These are phyloP conservation scores for Austroboletus eburneus DNA, from an alignment of 768 basidiomycete genomes.

Conservation along the genomic window DNA sequence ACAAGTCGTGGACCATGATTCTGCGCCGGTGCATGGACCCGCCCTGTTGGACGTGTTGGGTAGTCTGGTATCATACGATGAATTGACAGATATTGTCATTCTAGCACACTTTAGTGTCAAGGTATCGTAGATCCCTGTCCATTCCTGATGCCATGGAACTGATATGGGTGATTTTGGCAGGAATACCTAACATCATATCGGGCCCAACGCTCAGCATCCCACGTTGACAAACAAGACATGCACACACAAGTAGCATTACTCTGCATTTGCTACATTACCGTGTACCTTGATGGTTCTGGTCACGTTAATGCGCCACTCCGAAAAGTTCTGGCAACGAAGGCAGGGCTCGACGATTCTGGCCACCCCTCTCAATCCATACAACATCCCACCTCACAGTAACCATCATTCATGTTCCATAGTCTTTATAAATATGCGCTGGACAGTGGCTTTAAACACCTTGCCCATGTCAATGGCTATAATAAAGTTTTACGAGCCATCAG, in stretches of 20 bases:
- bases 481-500: not conserved
- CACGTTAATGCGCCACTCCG: too few relatives aligned
- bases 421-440: conserved; percentile 6
- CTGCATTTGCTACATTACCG: conserved; percentile 9
- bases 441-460: conserved; percentile 4
- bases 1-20: not conserved
- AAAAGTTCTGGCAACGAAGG: too few relatives aligned
- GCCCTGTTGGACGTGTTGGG: not conserved
- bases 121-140: not conserved
- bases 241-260: conserved; percentile 1
- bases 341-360: too few relatives aligned
- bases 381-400: not conserved
- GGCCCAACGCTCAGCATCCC: not conserved
- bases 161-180: not conserved
- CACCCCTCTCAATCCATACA: too few relatives aligned
- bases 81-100: conserved; percentile 1
- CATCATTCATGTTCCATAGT: not conserved
- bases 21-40: not conserved
- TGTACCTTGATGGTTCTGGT: too few relatives aligned
- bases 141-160: not conserved
- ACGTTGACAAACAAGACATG: not conserved
- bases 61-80: conserved; percentile 3
- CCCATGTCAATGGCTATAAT: not conserved
- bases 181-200: conserved; percentile 2
- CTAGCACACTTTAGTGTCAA: conserved; percentile 13